Evolutionary conservation across 768 basidiomycete species (phyloP).

Genomic region (Favolaschia claudopus): DNA sequence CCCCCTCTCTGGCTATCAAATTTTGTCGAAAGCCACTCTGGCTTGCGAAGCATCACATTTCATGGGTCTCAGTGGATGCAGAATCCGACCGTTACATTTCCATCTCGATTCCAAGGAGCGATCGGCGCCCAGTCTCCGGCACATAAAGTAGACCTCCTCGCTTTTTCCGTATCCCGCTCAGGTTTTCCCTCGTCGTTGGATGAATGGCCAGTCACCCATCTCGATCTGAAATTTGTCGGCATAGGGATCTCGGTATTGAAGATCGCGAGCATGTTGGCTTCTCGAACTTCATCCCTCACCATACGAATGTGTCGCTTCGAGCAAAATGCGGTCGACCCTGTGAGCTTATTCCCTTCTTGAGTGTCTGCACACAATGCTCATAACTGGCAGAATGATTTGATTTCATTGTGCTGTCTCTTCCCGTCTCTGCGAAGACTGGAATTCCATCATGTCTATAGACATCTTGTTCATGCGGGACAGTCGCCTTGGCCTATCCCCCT

Average conservation of each 20-base stretch:
- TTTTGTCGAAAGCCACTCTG: not conserved
- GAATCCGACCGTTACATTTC: constrained; percentile 1
- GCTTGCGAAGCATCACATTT: constrained; percentile 1
- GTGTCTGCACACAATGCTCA: not conserved
- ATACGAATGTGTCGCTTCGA: not conserved
- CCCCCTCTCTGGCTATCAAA: not conserved
- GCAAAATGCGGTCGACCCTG: not conserved
- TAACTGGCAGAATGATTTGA: not conserved
- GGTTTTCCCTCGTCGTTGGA: not conserved
- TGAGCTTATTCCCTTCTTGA: not conserved
- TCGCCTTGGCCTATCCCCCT: not conserved
- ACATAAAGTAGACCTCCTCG: not conserved
- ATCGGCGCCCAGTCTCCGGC: not conserved
- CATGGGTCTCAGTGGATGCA: not conserved
- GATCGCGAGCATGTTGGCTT: not conserved
- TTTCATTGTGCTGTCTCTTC: not conserved
- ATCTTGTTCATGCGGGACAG: not conserved
- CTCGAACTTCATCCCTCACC: not conserved
- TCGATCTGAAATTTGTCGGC: not conserved
- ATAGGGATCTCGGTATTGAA: not conserved
- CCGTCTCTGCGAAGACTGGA: constrained; percentile 1
- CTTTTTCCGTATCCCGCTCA: constrained; percentile 6
- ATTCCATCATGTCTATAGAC: not conserved
- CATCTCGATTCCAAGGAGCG: not conserved
- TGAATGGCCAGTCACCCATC: not conserved